Evolutionary conservation across 164 flowering plant species (phyloP).

Genomic region (Buxus sempervirens): DNA sequence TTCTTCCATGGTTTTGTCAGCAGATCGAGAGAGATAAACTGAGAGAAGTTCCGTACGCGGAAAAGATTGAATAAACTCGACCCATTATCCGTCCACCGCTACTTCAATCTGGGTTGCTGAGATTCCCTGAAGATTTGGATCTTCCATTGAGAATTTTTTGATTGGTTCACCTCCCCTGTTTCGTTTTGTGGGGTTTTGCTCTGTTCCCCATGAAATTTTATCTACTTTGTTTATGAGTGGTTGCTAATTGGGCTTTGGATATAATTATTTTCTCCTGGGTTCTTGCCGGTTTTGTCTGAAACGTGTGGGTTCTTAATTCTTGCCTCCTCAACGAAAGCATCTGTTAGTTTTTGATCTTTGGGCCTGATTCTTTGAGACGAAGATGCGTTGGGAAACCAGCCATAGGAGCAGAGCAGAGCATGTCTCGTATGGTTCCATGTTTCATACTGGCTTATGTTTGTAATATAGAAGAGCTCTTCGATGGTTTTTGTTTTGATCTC

Average conservation of each 20-base stretch:
- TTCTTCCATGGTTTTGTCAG: conserved; percentile 26
- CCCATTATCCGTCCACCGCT: conserved; percentile 12
- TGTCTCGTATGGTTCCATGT: conserved; percentile 19
- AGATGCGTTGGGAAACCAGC: conserved; percentile 21
- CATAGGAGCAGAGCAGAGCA: conserved; percentile 17
- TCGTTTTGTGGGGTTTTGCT: conserved; percentile 6
- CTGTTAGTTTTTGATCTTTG: conserved; percentile 12
- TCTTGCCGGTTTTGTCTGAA: conserved; percentile 8
- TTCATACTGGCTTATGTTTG: conserved; percentile 4
- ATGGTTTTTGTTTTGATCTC: background rate
- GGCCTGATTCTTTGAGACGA: conserved; percentile 21
- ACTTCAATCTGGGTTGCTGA: conserved; percentile 14
- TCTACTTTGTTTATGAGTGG: no score
- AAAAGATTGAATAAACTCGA: conserved; percentile 16
- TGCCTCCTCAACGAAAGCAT: conserved; percentile 19
- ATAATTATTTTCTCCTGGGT: conserved; percentile 11
- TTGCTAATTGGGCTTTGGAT: conserved; percentile 15
- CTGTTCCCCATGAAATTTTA: conserved; percentile 32
- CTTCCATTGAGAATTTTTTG: conserved; percentile 6
- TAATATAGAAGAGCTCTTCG: background rate
- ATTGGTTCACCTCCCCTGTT: conserved; percentile 14
- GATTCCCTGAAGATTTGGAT: conserved; percentile 11
- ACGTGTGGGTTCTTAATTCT: conserved; percentile 27
- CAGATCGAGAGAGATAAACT: conserved; percentile 22
- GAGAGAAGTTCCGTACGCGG: conserved; percentile 13